Conservation (phyloP, 139 green algal genomes). For the Coccomyxa sp. region DNA sequence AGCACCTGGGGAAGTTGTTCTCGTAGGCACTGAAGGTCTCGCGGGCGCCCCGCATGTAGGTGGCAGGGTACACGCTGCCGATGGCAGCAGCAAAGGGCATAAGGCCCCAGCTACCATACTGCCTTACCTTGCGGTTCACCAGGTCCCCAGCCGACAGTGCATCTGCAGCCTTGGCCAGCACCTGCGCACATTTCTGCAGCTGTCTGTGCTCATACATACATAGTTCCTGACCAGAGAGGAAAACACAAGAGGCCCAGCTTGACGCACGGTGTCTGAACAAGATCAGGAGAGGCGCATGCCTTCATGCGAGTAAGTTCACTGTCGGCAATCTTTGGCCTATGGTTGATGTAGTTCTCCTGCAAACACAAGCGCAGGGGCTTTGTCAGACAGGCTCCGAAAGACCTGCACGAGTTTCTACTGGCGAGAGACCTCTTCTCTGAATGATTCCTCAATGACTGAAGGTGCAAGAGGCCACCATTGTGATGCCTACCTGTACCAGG, state of each 20-base stretch:
- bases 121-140: constrained; percentile 58
- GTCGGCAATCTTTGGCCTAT: constrained; percentile 52
- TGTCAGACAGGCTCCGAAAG: not conserved
- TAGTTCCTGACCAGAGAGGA: no score
- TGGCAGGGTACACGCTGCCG: constrained; percentile 63
- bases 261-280: no score
- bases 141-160: constrained; percentile 79
- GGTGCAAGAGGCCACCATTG: not conserved
- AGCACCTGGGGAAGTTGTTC: constrained; percentile 67
- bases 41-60: constrained; percentile 69
- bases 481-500: constrained; percentile 54
- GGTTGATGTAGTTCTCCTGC: constrained; percentile 98
- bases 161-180: constrained; percentile 83
- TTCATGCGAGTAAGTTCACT: constrained; percentile 24
- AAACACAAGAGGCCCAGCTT: no score
- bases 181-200: constrained; percentile 56
- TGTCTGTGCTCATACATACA: no score
- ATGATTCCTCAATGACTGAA: not conserved
- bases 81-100: constrained; percentile 65
- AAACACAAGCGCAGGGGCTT: constrained; percentile 20
- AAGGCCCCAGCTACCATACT: constrained; percentile 63
- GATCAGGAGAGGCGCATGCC: not conserved
- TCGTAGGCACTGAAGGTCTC: constrained; percentile 65
- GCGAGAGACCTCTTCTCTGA: no score
- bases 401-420: no score